Evolutionary conservation across 106 monocot species (phyloP).

Genomic region (Dendrobium nobile): DNA sequence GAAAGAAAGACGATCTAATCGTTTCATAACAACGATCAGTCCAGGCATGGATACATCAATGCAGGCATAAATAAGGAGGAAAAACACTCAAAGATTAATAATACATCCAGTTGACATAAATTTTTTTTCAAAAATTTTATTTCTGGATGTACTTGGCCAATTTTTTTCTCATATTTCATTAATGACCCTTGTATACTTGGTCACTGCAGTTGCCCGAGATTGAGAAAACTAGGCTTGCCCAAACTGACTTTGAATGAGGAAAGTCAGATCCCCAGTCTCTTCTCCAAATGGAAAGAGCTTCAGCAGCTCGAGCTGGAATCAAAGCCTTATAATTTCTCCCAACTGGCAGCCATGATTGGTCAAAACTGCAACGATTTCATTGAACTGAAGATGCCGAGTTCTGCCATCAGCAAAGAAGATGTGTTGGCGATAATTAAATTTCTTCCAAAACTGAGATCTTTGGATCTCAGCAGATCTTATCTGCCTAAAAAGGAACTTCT

Average conservation of each 20-base stretch:
- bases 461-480: conserved; percentile 11
- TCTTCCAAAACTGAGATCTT: conserved; percentile 14
- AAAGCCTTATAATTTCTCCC: background rate
- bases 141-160: too few species aligned
- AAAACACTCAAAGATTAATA: too few species aligned
- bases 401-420: conserved; percentile 4
- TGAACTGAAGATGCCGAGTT: background rate
- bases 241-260: background rate
- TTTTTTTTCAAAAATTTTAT: too few species aligned
- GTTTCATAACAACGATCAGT: too few species aligned
- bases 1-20: too few species aligned
- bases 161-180: too few species aligned
- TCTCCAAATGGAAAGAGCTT: conserved; percentile 7
- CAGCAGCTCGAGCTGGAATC: background rate
- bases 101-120: too few species aligned
- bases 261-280: background rate
- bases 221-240: background rate
- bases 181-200: too few species aligned
- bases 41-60: too few species aligned
- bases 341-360: background rate
- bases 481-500: conserved; percentile 9
- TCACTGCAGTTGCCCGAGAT: background rate
- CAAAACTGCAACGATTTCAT: background rate
- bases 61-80: too few species aligned
- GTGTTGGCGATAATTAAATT: background rate